phyloP scores from a whole-genome alignment of 1,139 yeast species.

The Kazachstania sp. region DNA sequence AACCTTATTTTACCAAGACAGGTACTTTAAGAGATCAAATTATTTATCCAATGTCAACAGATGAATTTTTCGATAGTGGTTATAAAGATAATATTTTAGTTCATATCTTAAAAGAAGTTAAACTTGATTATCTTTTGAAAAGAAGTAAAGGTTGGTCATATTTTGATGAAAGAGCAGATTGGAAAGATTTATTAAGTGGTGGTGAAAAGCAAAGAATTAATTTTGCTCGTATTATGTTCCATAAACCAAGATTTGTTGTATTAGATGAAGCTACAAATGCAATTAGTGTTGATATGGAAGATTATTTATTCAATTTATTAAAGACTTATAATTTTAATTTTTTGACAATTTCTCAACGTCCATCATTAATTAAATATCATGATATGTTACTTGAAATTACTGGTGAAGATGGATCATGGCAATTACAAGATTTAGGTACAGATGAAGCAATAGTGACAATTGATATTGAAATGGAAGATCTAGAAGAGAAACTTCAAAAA shows the following conservation, averaged over 20 bases:
- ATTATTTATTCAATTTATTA: slow-evolving; percentile 69
- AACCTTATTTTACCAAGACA: slow-evolving; percentile 61
- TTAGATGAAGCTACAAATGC: slow-evolving; percentile 94
- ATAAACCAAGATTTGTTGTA: slow-evolving; percentile 72
- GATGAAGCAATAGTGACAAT: slow-evolving; percentile 54
- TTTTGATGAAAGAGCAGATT: slow-evolving; percentile 49
- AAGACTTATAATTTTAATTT: slow-evolving; percentile 65
- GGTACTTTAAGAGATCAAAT: slow-evolving; percentile 85
- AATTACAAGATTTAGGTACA: slow-evolving; percentile 42
- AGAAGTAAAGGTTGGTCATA: slow-evolving; percentile 34
- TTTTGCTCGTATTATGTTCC: slow-evolving; percentile 80
- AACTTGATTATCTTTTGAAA: slow-evolving; percentile 64
- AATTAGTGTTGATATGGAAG: slow-evolving; percentile 86
- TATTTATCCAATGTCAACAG: slow-evolving; percentile 73
- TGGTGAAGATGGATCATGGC: slow-evolving; percentile 40
- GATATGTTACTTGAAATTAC: slow-evolving; percentile 61
- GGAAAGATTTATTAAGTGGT: slow-evolving; percentile 90
- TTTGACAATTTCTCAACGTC: slow-evolving; percentile 80
- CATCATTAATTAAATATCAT: slow-evolving; percentile 78
- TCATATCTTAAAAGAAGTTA: slow-evolving; percentile 64
- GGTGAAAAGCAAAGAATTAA: slow-evolving; percentile 92
- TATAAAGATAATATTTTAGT: slow-evolving; percentile 61
- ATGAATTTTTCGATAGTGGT: slow-evolving; percentile 70
- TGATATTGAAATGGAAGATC: slow-evolving; percentile 58
- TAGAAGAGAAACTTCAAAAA: slow-evolving; percentile 46